A percentile compares a stretch with the other conserved stretches of the same genome.
Conservation (phyloP, 1,139 yeast genomes). For the Saccharomyces hybrid region DNA sequence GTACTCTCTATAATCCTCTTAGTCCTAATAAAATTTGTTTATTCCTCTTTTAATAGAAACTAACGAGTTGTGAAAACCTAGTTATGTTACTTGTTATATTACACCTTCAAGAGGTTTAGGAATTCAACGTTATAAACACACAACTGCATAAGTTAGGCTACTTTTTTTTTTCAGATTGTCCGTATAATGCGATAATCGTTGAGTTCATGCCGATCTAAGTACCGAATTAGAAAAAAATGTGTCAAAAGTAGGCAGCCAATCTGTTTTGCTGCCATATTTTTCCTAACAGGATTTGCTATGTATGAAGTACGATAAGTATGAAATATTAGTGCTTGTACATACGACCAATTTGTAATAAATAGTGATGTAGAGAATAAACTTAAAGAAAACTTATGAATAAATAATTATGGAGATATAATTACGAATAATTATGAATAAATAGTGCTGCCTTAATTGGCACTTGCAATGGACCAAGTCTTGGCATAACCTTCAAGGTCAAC, state of each 20-base stretch:
- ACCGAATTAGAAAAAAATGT: not conserved
- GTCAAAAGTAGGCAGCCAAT: not conserved
- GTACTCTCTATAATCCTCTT: not conserved
- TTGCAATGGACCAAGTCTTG: conserved; percentile 14
- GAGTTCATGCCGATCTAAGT: not conserved
- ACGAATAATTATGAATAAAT: not conserved
- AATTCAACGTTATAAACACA: not conserved
- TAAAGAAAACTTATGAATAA: not conserved
- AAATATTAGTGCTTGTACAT: not conserved
- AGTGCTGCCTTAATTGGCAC: not conserved
- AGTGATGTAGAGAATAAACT: not conserved
- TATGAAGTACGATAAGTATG: not conserved
- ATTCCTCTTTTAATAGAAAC: not conserved
- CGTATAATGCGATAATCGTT: not conserved
- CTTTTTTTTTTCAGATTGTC: not conserved
- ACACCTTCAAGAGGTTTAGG: not conserved
- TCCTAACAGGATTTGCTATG: not conserved
- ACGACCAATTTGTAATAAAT: not conserved
- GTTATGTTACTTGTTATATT: not conserved
- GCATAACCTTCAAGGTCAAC: conserved; percentile 31
- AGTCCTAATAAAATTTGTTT: not conserved
- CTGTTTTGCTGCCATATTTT: not conserved
- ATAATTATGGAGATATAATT: not conserved
- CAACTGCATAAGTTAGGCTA: not conserved
- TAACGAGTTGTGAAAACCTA: not conserved